Base-by-base conservation (phyloP, 1,284 basidiomycete species). In the Coniophora puteana region DNA sequence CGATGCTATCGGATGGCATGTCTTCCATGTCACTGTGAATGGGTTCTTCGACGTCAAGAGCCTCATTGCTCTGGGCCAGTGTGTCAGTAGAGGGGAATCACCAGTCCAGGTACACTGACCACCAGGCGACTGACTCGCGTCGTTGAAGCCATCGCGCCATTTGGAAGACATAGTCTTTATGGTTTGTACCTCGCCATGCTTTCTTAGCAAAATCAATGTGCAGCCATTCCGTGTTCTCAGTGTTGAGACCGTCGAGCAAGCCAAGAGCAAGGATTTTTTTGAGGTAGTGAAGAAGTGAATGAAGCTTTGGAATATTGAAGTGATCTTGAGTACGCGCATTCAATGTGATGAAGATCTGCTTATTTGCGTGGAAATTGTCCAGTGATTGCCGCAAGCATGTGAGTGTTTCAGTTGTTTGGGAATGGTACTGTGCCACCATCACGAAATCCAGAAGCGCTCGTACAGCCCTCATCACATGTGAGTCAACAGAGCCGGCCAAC, bases 221-320 rank as follows among this genome's bases (percentile, higher is more conserved):
- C 24, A 38, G 21, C 10, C 7, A 5, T 28, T 38, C 10, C 11
- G 36, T 23, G 36, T 27, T 22, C 25, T 38, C 36, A 1, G 36
- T 27, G 18, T 38, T 38, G 25, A 38, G 28, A 17, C 36, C 36
- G 21, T 38, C 26, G 4, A 26, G 10, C 3, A 23, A 27, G 16
- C 36, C 36, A 24, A 38, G 23, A 3, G 25, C 4, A 12, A 6
- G 26, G 1, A 38, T 38, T 3, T 23, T n/a, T 18, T 38, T 12
- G 10, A 38, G 18, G 5, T 38, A 38, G 16, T 38, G 36, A 17
- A 8, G 4, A 16, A 38, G 25, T 18, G 25, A n/a, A 14, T 38
- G 36, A 13, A 38, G 13, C 18, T 38, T 38, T 6, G 36, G 36
- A 3, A 38, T 29, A 26, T 29, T 38, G 36, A 38, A 38, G 11